Base-by-base conservation (phyloP, 371 early-diverging fungal species). In the Apophysomyces variabilis region DNA sequence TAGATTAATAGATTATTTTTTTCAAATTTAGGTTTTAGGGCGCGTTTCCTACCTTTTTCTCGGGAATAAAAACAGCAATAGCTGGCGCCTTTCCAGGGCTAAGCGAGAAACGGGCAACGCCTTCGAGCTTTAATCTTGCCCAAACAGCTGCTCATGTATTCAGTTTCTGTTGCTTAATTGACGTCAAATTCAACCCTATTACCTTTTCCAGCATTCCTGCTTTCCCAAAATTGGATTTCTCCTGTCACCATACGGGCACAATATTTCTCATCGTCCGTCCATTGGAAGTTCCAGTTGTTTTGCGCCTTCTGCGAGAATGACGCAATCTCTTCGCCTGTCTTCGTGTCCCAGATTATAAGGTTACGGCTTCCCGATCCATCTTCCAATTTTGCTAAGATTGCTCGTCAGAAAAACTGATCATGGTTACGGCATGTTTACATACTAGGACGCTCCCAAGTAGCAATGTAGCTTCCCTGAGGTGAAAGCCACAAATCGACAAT, bases 181-280 rank as follows among this genome's bases (percentile, higher is more conserved):
- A 50, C 54, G 9, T 7, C 21, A 11, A 9, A 18, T 6, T 11
- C 21, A 9, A 7, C 3, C 21, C 5, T 41, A n/a, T 79, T 83
- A 54, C 88, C 79, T 76, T 89, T 88, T 45, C 79, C 82, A 68
- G 87, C 72, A 58, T 87, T 85, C 57, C 84, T 85, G 66, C 92
- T 87, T 67, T 89, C 85, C 86, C 89, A 95, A 70, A 98, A 93
- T 57, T 96, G 95, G 66, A 98, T 86, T 74, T 96, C 96, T 45
- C 89, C 88, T 7, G 92, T 81, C 11, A 94, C 93, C 82, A 95
- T 87, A 63, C 93, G 89, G 32, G 94, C 94, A 76, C 90, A 95
- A 72, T 85, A 91, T 43, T 87, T 67, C 80, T 98, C 99, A 68
- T 95, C 95, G 59, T 89, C 91, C 32, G 96, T 95, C 96, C 96